Evolutionary conservation across 495 filamentous ascomycete species (phyloP), one percentile per base, ranked within the genome.

Genomic region (Talaromyces proteolyticus): DNA sequence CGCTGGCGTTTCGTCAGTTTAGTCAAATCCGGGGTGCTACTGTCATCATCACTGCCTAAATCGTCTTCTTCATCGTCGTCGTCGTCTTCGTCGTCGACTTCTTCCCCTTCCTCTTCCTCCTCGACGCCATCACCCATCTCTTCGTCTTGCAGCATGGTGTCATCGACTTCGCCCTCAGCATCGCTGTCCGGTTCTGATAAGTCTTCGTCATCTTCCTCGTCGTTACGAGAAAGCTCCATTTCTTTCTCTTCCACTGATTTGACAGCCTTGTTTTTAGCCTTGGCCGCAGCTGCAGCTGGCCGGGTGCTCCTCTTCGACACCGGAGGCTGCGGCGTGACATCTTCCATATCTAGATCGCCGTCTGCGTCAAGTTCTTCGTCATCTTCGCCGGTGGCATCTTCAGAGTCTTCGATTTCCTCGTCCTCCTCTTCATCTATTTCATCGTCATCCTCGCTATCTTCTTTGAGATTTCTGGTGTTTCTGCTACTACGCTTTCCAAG

Each of bases 1-100:
- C 82, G 77, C 65, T 98, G 93, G 42, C 93, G 77, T 59, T 91
- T 89, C 16, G 93, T 98, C 69, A 95, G 79, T 58, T 88, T 89
- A 61, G 82, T 87, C 29, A 88, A 67, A 62, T 96, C 89, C 0
- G 89, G 89, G 0, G 85, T 87, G 23, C 77, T 78, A 0, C 72
- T 73, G 20, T 73, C 78, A 25, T 78, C 84, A 57, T 89, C 87
- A 51, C 77, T 82, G 20, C 80, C 78, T 21, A 86, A 84, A 5
- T 73, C 62, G 44, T 75, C 69, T 26, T 80, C 82, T 10, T 79
- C 81, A 6, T 81, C 79, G 18, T 78, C 83, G 24, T 74, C 80
- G 14, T 68, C 76, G 19, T 61, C 69, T 38, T 69, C 75, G 22
- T 70, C 76, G 20, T 74, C 77, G 44, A 68, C 79, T 2, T 77